Evolutionary conservation across 768 basidiomycete species (phyloP), one percentile per base, ranked within the genome.

Genomic region (Exidia glandulosa): DNA sequence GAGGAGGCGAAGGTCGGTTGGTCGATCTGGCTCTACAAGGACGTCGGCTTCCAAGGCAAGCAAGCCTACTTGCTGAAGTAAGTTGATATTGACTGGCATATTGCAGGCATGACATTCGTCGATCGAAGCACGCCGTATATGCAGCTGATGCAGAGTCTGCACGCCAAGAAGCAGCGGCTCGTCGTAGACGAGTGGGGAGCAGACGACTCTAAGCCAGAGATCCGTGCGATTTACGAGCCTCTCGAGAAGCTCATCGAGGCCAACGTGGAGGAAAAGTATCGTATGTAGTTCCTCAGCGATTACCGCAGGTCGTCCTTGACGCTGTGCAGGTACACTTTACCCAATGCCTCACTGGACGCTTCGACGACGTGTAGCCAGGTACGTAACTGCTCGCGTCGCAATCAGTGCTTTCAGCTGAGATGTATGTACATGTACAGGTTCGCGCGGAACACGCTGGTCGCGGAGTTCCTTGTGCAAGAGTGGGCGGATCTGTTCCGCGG

Each of bases 111-210:
- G 73, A 72, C 74, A 3, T 71, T 74, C 61, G 68, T 72, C 23
- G 69, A 67, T 2, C 68, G 67, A 6, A 70, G 76, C 12, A 73
- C 73, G 3, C 67, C 76, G 2, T 79, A 74, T 60, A 73, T 76
- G 66, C 73, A 73, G 65, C 67, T 71, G 14, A 67, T 78, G 61
- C 62, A 68, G 60, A 66, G 69, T 0, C 73, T 74, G 68, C 63
- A 75, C 16, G 66, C 65, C 33, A 74, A 74, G 65, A 76, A 77
- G 67, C 74, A 75, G 64, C 62, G 66, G 32, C 69, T 77, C 16
- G 75, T 74, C 9, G 67, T 70, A 12, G 75, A 76, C 60, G 71
- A 68, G 16, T 76, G 75, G 75, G 74, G 74, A 23, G 66, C 69
- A 3, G 74, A 76, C 62, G 68, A 68, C 47, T 63, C 59, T 12